Conservation (phyloP, 495 filamentous ascomycete species). For the Mycothermus thermophilus region DNA sequence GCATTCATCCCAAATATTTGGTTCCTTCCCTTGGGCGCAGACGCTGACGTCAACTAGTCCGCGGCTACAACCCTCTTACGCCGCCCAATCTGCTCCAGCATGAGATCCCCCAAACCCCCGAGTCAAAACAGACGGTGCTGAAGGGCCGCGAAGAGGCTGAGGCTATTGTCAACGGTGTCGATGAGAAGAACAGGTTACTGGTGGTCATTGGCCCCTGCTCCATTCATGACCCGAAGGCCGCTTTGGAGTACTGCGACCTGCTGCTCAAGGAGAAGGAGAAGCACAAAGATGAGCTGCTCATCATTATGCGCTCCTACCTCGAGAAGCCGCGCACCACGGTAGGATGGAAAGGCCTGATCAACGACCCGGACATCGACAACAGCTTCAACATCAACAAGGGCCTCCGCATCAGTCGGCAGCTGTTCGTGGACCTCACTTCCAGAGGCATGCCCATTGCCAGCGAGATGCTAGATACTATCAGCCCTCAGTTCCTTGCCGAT, state of each 20-base stretch:
- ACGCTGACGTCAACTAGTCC: slow-evolving; percentile 40
- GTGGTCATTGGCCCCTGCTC: slow-evolving; percentile 95
- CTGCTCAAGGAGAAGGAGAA: slow-evolving; percentile 75
- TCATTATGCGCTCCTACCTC: slow-evolving; percentile 96
- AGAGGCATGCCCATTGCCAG: slow-evolving; percentile 96
- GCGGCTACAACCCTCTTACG: slow-evolving; percentile 84
- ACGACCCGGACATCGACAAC: slow-evolving; percentile 97
- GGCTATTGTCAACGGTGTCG: slow-evolving; percentile 64
- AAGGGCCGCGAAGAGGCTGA: slow-evolving; percentile 69
- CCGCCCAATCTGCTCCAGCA: slow-evolving; percentile 90
- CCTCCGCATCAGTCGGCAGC: slow-evolving; percentile 66
- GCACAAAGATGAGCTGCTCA: slow-evolving; percentile 76
- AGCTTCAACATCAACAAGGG: slow-evolving; percentile 99
- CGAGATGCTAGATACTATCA: slow-evolving; percentile 98
- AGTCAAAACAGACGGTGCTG: slow-evolving; percentile 69
- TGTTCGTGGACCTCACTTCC: slow-evolving; percentile 88
- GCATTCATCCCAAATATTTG: too few relatives aligned
- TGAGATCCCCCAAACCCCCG: slow-evolving; percentile 70
- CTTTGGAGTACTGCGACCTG: slow-evolving; percentile 84
- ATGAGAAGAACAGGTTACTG: slow-evolving; percentile 62
- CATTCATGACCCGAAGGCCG: slow-evolving; percentile 88
- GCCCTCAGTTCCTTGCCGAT: slow-evolving; percentile 95
- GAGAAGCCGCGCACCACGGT: slow-evolving; percentile 98
- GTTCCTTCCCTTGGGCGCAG: not conserved
- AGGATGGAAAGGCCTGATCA: slow-evolving; percentile 98